Evolutionary conservation across 106 monocot genomes (phyloP), one percentile per base, ranked within the genome.

Genomic region (Dendrobium catenatum): DNA sequence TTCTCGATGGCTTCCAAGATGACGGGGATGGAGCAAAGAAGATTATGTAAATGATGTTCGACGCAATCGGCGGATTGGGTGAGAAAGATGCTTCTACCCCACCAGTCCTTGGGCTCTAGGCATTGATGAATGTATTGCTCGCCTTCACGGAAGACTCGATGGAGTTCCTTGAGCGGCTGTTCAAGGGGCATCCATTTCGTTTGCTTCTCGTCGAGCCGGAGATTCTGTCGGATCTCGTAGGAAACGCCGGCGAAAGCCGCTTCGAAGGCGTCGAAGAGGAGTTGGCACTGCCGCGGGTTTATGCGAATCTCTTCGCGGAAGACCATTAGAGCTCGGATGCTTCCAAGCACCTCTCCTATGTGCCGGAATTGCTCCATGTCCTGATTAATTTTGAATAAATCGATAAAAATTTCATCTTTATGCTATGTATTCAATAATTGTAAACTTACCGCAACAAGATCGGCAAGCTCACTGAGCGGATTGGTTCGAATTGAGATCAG

Each of bases 141-240:
- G 20, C 86, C 89, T 8, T 90, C 88, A 6, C 80, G 78, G 78
- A 89, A 88, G 24, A 88, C 73, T 18, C 86, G 85, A 72, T 85
- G 78, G 42, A 95, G 85, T 74, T 91, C 92, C 44, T 68, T 85
- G 17, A 95, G 81, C 0, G 90, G 86, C 20, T 80, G 79, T 46
- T 92, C 92, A 2, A 92, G 81, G 76, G 86, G 49, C 59, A 82
- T 88, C 94, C 94, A 95, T 78, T 95, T 95, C 75, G 82, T 79
- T 51, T 40, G 72, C 82, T 79, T 83, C 82, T 95, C 92, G n/a
- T 83, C 86, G 73, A 90, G 85, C 4, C 70, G 20, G 19, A 95
- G 88, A 72, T 86, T 84, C 15, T 74, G 49, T 8, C 76, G 80
- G 8, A 95, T 87, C 73, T 92, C 86, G 2, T 84, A 74, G 6